Evolutionary conservation across 148 eudicot genomes (phyloP).

Genomic region (Hydrangea macrophylla): DNA sequence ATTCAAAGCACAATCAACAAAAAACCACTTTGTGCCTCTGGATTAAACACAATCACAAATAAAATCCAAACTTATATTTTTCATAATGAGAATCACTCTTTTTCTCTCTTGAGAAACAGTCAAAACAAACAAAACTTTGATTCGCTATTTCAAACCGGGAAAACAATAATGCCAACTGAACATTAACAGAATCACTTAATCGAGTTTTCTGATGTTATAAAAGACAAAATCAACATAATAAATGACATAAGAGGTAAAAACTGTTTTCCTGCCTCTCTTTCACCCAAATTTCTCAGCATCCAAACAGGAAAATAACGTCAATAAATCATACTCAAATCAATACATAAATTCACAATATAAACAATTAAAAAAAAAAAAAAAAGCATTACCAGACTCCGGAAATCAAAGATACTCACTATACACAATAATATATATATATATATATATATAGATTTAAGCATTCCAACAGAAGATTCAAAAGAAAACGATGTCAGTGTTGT

Average conservation of each 20-base stretch:
- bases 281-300: not conserved
- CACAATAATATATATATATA: not conserved
- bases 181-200: not conserved
- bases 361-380: not conserved
- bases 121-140: not conserved
- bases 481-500: not conserved
- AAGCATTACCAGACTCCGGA: not conserved
- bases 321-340: not conserved
- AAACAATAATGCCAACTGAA: not conserved
- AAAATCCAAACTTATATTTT: not conserved
- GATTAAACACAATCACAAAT: not conserved
- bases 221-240: not conserved
- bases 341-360: not conserved
- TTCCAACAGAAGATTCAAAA: no score
- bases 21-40: no score
- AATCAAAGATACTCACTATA: not conserved
- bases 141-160: not conserved
- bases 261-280: not conserved
- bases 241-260: not conserved
- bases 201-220: not conserved
- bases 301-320: not conserved
- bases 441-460: no score
- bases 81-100: not conserved
- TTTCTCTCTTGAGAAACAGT: not conserved
- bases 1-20: no score